Percentiles rank a stretch among this genome's conserved stretches.
phyloP scores from a whole-genome alignment of 139 green algal genomes.

The Zygnema cylindricum region DNA sequence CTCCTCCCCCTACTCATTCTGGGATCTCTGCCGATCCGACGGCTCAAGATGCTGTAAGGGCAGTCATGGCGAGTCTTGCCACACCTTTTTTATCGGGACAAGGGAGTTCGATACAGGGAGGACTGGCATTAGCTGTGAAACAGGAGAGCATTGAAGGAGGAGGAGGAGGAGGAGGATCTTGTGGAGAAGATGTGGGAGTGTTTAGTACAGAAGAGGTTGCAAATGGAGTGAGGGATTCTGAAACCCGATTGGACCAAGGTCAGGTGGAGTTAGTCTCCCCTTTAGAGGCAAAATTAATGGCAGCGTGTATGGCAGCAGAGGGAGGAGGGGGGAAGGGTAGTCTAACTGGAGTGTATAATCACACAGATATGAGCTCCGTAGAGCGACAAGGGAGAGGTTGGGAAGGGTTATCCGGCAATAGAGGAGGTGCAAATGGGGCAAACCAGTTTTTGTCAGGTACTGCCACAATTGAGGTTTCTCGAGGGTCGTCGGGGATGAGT shows the following conservation, averaged over 20 bases:
- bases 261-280: background rate
- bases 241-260: background rate
- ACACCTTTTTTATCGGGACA: background rate
- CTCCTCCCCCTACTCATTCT: background rate
- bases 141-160: background rate
- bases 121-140: background rate
- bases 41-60: background rate
- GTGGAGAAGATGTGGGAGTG: background rate
- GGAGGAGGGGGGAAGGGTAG: background rate
- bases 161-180: background rate
- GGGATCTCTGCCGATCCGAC: background rate
- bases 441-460: background rate
- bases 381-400: background rate
- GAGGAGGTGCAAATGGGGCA: too few relatives aligned
- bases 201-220: background rate
- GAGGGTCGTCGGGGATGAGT: background rate
- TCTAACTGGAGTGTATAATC: background rate
- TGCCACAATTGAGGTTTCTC: background rate
- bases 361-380: background rate
- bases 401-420: background rate
- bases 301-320: background rate
- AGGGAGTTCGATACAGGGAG: background rate
- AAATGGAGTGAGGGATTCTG: background rate
- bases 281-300: background rate
- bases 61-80: background rate